phyloP scores from a whole-genome alignment of 1,284 basidiomycete genomes.

The Boletus sp. region DNA sequence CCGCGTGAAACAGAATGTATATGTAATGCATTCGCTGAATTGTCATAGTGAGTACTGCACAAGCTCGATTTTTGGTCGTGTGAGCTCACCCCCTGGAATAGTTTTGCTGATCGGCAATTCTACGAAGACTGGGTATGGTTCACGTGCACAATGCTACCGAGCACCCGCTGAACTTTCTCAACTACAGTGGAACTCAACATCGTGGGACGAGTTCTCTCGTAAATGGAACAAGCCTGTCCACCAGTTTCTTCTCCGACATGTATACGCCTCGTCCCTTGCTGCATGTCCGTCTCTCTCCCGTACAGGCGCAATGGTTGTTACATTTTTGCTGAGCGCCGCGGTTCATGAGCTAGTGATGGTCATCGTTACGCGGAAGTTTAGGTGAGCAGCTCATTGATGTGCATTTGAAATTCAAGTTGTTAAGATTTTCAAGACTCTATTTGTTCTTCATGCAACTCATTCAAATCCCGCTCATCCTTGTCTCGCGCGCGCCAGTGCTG shows the following conservation, averaged over 20 bases:
- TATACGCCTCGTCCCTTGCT: conserved; percentile 85
- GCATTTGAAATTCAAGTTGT: background rate
- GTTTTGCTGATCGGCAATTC: conserved; percentile 94
- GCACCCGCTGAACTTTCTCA: background rate
- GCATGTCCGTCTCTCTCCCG: conserved; percentile 68
- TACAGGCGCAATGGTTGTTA: conserved; percentile 81
- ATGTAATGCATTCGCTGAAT: conserved; percentile 91
- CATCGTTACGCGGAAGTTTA: conserved; percentile 87
- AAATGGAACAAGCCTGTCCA: conserved; percentile 96
- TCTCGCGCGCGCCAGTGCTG: conserved; percentile 74
- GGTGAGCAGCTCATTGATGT: conserved; percentile 38
- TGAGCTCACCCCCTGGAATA: conserved; percentile 30
- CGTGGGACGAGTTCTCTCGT: conserved; percentile 94
- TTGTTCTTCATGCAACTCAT: conserved; percentile 77
- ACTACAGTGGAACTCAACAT: conserved; percentile 87
- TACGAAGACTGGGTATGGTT: conserved; percentile 86
- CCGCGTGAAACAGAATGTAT: conserved; percentile 68
- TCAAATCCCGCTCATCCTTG: conserved; percentile 87
- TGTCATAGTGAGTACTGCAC: conserved; percentile 59
- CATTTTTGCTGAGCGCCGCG: conserved; percentile 85
- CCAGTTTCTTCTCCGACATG: conserved; percentile 89
- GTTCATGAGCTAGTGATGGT: conserved; percentile 97
- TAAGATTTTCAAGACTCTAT: conserved; percentile 55
- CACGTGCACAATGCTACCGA: conserved; percentile 2
- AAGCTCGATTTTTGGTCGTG: background rate